Conservation (phyloP, 2,329 filamentous ascomycete genomes). For the Monascus ruber region DNA sequence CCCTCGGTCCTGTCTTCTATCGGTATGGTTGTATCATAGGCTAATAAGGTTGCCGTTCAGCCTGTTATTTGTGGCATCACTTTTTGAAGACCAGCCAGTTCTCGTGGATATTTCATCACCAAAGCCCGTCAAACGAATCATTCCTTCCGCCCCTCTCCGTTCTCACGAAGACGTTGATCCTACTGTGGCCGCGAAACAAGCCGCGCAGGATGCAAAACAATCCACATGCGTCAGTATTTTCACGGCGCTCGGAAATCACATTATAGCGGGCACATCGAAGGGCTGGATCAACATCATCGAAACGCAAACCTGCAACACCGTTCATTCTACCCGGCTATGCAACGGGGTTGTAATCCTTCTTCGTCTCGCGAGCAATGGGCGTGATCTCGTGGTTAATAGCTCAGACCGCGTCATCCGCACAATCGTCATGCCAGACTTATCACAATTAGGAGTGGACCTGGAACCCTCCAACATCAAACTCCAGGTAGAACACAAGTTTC, state of each 20-base stretch:
- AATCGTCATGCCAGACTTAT: constrained; percentile 71
- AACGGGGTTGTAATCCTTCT: constrained; percentile 79
- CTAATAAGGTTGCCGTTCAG: constrained; percentile 33
- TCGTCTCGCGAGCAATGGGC: constrained; percentile 70
- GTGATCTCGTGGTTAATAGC: constrained; percentile 81
- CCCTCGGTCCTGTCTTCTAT: neutral
- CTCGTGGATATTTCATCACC: constrained; percentile 68
- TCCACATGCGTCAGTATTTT: constrained; percentile 90
- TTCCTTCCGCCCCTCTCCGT: constrained; percentile 74
- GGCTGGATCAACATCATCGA: constrained; percentile 95
- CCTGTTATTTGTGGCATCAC: constrained; percentile 73
- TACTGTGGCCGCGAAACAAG: constrained; percentile 63
- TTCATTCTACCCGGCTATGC: constrained; percentile 82
- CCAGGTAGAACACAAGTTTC: constrained; percentile 93
- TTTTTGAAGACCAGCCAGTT: constrained; percentile 87
- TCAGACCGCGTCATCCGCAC: constrained; percentile 93
- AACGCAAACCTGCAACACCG: constrained; percentile 64
- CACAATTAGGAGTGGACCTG: constrained; percentile 43
- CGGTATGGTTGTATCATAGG: neutral
- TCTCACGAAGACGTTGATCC: constrained; percentile 52
- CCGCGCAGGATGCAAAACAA: constrained; percentile 85
- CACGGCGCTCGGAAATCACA: constrained; percentile 72
- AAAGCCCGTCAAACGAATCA: constrained; percentile 59
- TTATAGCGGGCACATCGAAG: constrained; percentile 87
- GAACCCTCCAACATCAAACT: constrained; percentile 79